Percentiles rank a stretch among this genome's conserved stretches.
phyloP scores from a whole-genome alignment of 768 basidiomycete genomes.

The Podaxis rugospora region DNA sequence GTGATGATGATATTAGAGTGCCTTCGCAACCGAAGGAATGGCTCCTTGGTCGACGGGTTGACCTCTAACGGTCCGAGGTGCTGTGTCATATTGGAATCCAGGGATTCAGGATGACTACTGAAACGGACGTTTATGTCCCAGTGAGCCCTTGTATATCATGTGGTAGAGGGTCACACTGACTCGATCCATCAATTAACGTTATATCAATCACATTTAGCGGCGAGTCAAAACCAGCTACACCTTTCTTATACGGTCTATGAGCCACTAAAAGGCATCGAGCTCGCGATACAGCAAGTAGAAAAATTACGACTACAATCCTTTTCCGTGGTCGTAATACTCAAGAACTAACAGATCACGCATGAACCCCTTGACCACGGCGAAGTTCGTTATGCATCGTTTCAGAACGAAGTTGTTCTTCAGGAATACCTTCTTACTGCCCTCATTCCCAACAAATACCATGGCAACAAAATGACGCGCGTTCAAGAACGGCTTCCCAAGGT shows the following conservation, averaged over 20 bases:
- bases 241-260: not conserved
- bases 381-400: slow-evolving; percentile 33
- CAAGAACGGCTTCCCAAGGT: slow-evolving; percentile 69
- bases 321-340: slow-evolving; percentile 15
- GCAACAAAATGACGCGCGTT: slow-evolving; percentile 41
- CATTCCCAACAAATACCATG: slow-evolving; percentile 47
- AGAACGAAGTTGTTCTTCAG: slow-evolving; percentile 58
- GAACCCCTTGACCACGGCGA: slow-evolving; percentile 32
- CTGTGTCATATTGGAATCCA: not conserved
- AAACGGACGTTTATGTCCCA: not conserved
- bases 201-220: too few relatives aligned
- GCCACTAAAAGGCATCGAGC: not conserved
- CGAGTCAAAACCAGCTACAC: too few relatives aligned
- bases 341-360: slow-evolving; percentile 30
- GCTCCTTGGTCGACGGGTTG: slow-evolving; percentile 30
- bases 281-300: not conserved
- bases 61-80: slow-evolving; percentile 23
- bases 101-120: not conserved
- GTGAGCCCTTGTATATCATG: not conserved
- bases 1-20: slow-evolving; percentile 58
- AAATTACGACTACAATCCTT: not conserved
- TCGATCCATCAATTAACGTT: not conserved
- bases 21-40: slow-evolving; percentile 45
- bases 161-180: not conserved
- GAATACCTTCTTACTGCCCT: slow-evolving; percentile 60